A percentile compares a stretch with the other conserved stretches of the same genome.
Conservation (phyloP, 768 basidiomycete genomes). For the Mycena capillaripes region DNA sequence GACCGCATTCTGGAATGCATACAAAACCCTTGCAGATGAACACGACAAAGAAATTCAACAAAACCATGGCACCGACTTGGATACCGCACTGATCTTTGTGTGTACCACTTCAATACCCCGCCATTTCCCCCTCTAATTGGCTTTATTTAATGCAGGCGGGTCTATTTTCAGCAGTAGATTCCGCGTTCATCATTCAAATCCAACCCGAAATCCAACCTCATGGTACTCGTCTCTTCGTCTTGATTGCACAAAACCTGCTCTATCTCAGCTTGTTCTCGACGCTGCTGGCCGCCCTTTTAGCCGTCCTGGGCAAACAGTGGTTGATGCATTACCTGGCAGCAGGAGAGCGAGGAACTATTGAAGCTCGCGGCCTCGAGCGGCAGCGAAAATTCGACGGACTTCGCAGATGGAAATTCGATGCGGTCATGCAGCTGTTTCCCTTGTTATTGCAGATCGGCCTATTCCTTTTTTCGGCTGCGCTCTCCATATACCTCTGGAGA, state of each 20-base stretch:
- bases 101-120: neutral
- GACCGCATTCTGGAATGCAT: neutral
- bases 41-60: neutral
- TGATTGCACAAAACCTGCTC: neutral
- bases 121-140: too few species aligned
- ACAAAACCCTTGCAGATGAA: constrained; percentile 1
- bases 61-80: neutral
- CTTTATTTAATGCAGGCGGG: neutral
- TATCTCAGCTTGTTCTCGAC: neutral
- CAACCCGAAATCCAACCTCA: neutral
- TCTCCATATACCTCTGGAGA: neutral
- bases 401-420: neutral
- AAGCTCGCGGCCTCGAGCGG: neutral
- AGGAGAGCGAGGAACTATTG: neutral
- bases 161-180: neutral
- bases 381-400: constrained; percentile 5
- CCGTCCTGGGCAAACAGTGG: constrained; percentile 1
- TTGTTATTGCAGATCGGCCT: neutral
- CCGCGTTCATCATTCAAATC: neutral
- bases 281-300: neutral
- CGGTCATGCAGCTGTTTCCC: neutral
- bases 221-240: neutral
- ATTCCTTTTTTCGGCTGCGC: neutral
- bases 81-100: neutral
- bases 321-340: constrained; percentile 3